A percentile compares a stretch with the other conserved stretches of the same genome.
Conservation (phyloP, 1,284 basidiomycete genomes). For the Malassezia pachydermatis region DNA sequence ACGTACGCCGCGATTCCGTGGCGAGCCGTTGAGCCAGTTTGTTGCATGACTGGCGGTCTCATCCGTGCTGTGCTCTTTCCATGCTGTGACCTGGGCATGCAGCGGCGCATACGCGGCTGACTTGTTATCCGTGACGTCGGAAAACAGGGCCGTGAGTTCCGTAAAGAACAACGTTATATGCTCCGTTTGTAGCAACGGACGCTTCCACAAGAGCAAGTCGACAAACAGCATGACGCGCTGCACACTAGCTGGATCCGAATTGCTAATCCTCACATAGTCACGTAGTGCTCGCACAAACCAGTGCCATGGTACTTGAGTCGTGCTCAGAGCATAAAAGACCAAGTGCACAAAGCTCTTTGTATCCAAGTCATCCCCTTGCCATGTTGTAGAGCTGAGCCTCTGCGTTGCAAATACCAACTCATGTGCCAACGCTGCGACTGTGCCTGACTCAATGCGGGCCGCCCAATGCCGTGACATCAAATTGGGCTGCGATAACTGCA, state of each 20-base stretch:
- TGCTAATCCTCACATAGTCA: background rate
- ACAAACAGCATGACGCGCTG: constrained; percentile 9
- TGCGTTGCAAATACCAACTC: constrained; percentile 42
- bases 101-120: background rate
- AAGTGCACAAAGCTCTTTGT: constrained; percentile 16
- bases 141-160: background rate
- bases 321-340: constrained; percentile 12
- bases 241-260: background rate
- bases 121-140: background rate
- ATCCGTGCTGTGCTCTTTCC: constrained; percentile 2
- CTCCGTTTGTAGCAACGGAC: constrained; percentile 5
- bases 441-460: constrained; percentile 30
- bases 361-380: background rate
- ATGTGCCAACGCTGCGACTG: constrained; percentile 31
- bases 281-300: constrained; percentile 6
- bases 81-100: constrained; percentile 6
- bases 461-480: constrained; percentile 27
- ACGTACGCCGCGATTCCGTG: background rate
- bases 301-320: constrained; percentile 5
- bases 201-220: constrained; percentile 17
- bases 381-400: background rate
- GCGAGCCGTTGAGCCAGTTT: background rate
- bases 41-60: constrained; percentile 1
- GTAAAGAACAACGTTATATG: constrained; percentile 7
- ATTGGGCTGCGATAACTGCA: constrained; percentile 21